Evolutionary conservation across 2,329 filamentous ascomycete genomes (phyloP), one percentile per base, ranked within the genome.

Genomic region (Fusarium nurragi): DNA sequence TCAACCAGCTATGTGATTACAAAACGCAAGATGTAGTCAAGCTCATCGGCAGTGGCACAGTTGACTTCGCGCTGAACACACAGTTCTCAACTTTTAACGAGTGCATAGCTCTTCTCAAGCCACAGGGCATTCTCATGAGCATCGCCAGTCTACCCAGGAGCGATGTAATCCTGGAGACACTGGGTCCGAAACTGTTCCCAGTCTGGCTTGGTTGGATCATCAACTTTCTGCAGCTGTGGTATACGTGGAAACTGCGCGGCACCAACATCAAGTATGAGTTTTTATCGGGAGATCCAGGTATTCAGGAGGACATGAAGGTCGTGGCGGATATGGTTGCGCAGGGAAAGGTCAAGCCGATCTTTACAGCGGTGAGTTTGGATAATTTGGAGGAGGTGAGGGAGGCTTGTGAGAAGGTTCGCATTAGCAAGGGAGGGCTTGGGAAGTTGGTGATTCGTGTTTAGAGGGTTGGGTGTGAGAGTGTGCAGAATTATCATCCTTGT

Each of bases 1-100:
- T 84, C 3, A 83, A 84, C 69, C 76, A 83, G 60, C 71, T 86
- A 23, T 74, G 85, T 57, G 83, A 86, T 67, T 87, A 87, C 71
- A 79, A 76, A 52, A 79, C 73, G 39, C 69, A 77, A 28, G 73
- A 79, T 6, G 70, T 83, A 4, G 49, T 49, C 65, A 71, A 28
- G 58, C 76, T 7, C 16, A 77, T 85, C 3, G 74, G 77, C 4
- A 68, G 67, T 4, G 79, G 78, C 22, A 80, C 74, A 18, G 78
- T 86, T 4, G 84, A 86, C 64, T 78, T 86, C 50, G 77, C 82
- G 23, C 77, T 81, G 46, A 84, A 83, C 69, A 85, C 84, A 21
- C 78, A 81, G 36, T 78, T 76, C 60, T 6, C 50, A 13, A 74
- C 79, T 1, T 70, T 84, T 44, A 64, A 72, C 5, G 65, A 73